phyloP scores from a whole-genome alignment of 192 early-diverging fungal genomes.

The Mortierella hygrophila region DNA sequence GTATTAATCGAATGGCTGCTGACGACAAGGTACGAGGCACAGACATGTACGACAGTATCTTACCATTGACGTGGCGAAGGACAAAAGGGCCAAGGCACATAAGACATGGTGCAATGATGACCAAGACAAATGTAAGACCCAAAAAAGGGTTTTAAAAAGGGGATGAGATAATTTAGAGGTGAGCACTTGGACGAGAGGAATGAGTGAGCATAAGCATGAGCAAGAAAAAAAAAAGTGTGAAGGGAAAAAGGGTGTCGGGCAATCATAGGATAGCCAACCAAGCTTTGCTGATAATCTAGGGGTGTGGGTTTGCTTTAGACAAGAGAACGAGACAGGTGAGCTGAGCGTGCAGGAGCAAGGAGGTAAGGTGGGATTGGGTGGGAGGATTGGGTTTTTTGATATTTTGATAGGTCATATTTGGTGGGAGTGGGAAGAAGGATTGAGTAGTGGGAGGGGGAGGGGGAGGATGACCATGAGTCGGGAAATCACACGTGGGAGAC shows the following conservation, averaged over 20 bases:
- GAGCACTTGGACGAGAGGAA: background rate
- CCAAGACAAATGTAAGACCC: background rate
- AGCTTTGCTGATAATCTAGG: background rate
- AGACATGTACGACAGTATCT: background rate
- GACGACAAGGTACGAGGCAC: background rate
- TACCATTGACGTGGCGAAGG: background rate
- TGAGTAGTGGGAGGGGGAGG: background rate
- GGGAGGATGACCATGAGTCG: background rate
- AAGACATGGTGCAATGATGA: conserved; percentile 5
- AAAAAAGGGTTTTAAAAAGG: background rate
- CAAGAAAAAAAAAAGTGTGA: background rate
- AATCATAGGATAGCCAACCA: background rate
- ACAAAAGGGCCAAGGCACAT: background rate
- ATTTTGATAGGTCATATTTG: too few relatives aligned
- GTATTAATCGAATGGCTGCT: background rate
- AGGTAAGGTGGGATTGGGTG: background rate
- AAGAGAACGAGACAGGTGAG: background rate
- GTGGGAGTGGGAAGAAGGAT: background rate
- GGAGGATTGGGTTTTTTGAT: background rate
- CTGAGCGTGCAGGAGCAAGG: background rate
- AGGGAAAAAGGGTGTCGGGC: background rate
- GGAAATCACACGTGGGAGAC: conserved; percentile 5
- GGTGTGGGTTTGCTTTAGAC: background rate
- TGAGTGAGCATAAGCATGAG: background rate
- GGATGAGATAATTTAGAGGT: background rate